Evolutionary conservation across 2,329 filamentous ascomycete genomes (phyloP), one percentile per base, ranked within the genome.

Genomic region (Phaeosphaeria sp.): DNA sequence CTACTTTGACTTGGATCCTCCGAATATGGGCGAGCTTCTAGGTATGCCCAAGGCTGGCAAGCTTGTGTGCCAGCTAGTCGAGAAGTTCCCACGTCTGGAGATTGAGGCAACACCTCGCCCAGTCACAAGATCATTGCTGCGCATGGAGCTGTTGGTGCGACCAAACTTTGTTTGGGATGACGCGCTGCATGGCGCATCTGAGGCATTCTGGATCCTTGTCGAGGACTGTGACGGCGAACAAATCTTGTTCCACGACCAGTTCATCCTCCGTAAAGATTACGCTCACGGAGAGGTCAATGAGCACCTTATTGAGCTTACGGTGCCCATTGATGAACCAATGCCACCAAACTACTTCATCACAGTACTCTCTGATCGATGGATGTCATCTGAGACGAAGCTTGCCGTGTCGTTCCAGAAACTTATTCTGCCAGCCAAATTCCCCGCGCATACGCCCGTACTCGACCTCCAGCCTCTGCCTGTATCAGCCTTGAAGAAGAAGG

Each of bases 281-380:
- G 93, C 93, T 4, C 82, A 87, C 58, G 85, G 90, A 1, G 94
- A 98, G 71, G 86, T 89, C 75, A 97, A 94, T 63, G 94, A 98
- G 79, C 95, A 99, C 77, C 80, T 97, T 11, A 90, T 99, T 25
- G 95, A 99, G 67, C 95, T 99, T 69, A 98, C 94, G 0, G 94
- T 98, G 2, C 91, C 95, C 0, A 96, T 99, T 66, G 93, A 92
- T 0, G 95, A 99, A 67, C 96, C 96, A 0, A 96, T 98, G 91
- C 95, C 95, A 15, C 95, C 96, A 0, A 96, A 99, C 77, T 99
- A 99, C 81, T 99, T 99, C 79, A 92, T 99, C 69, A 95, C 93
- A 0, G 87, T 99, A 41, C 81, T 97, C 20, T 98, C 94, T 3
- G 95, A 99, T 77, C 86, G 95, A 66, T 99, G 95, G 95, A 97